Conservation (phyloP, 192 early-diverging fungal genomes). For the Backusella australiensis region DNA sequence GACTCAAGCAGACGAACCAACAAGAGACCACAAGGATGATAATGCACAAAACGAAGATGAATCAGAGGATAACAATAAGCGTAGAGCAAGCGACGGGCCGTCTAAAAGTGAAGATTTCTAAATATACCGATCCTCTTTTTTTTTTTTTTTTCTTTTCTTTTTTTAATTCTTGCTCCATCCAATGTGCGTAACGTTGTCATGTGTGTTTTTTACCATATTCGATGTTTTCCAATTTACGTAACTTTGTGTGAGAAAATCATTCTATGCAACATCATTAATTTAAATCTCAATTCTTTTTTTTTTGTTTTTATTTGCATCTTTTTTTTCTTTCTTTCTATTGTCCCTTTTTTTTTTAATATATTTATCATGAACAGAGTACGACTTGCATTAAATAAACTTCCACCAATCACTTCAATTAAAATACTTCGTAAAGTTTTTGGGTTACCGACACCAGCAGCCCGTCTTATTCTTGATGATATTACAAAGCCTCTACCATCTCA, state of each 20-base stretch:
- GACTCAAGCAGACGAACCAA: background rate
- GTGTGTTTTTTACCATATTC: background rate
- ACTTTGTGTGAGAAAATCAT: constrained; percentile 6
- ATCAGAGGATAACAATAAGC: background rate
- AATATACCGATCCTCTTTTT: background rate
- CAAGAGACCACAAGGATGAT: background rate
- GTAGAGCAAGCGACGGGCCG: background rate
- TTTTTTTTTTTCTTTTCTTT: background rate
- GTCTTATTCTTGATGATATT: constrained; percentile 32
- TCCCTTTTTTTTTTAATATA: background rate
- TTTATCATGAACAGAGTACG: constrained; percentile 26
- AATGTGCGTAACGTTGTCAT: background rate
- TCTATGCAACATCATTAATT: background rate
- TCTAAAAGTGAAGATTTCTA: background rate
- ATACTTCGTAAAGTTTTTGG: constrained; percentile 31
- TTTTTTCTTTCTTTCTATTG: background rate
- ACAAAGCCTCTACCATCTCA: constrained; percentile 30
- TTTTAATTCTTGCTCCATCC: background rate
- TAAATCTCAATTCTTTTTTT: background rate
- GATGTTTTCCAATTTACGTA: background rate
- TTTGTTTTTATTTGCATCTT: background rate
- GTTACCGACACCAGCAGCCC: constrained; percentile 33
- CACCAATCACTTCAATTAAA: constrained; percentile 31
- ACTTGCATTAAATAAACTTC: constrained; percentile 28
- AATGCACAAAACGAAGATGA: background rate